phyloP scores from a whole-genome alignment of 148 eudicot species.

The Hydrangea macrophylla region DNA sequence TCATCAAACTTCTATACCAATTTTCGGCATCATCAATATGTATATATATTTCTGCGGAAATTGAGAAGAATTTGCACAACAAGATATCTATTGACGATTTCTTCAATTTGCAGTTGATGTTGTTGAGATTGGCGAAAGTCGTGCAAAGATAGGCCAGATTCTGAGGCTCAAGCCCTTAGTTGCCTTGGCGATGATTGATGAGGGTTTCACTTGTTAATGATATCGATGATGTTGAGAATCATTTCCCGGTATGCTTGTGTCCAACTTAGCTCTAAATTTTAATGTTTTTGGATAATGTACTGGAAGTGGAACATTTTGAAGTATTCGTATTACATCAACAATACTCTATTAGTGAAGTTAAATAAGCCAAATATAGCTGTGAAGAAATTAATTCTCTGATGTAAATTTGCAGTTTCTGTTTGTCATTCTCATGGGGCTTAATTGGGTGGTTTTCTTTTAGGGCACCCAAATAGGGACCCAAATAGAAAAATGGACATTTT shows the following conservation, averaged over 20 bases:
- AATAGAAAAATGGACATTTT: too few species aligned
- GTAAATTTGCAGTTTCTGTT: neutral
- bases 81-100: slow-evolving; percentile 8
- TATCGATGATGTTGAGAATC: slow-evolving; percentile 89
- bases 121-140: slow-evolving; percentile 91
- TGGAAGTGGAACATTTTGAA: too few species aligned
- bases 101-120: slow-evolving; percentile 65
- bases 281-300: too few species aligned
- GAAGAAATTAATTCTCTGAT: neutral
- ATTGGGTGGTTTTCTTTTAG: slow-evolving; percentile 30
- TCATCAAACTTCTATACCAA: too few species aligned
- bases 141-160: slow-evolving; percentile 73
- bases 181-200: slow-evolving; percentile 98
- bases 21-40: too few species aligned
- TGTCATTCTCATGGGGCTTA: neutral
- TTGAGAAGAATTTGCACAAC: neutral
- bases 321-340: too few species aligned
- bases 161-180: slow-evolving; percentile 87
- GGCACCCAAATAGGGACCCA: too few species aligned
- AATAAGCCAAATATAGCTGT: neutral
- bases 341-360: neutral
- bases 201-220: slow-evolving; percentile 93
- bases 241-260: slow-evolving; percentile 75
- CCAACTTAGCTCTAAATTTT: neutral
- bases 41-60: too few species aligned